Conservation (phyloP, 352 stramenopile genomes). For the Phytophthora citrophthora region DNA sequence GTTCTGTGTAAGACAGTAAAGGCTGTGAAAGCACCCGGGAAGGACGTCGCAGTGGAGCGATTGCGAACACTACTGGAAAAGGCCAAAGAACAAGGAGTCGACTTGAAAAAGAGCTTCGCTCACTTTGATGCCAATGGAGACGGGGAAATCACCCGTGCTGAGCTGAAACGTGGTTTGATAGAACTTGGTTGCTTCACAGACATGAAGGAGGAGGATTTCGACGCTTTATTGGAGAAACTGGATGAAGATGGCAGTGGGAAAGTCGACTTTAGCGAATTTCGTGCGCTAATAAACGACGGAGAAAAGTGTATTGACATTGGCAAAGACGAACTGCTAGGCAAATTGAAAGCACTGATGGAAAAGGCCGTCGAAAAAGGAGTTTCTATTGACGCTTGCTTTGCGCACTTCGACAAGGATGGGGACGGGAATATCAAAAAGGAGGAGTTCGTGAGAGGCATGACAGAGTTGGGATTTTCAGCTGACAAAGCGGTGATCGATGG, state of each 20-base stretch:
- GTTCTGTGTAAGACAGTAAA: slow-evolving; percentile 26
- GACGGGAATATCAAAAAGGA: slow-evolving; percentile 63
- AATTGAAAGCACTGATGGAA: slow-evolving; percentile 52
- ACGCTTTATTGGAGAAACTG: slow-evolving; percentile 50
- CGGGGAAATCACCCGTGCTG: slow-evolving; percentile 55
- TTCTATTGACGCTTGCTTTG: slow-evolving; percentile 65
- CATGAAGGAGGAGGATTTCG: slow-evolving; percentile 45
- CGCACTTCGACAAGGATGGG: slow-evolving; percentile 87
- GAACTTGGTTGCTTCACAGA: slow-evolving; percentile 59
- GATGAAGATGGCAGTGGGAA: slow-evolving; percentile 61
- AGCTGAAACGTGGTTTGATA: slow-evolving; percentile 59
- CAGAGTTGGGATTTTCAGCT: slow-evolving; percentile 51
- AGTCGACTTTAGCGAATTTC: slow-evolving; percentile 68
- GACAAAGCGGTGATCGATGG: slow-evolving; percentile 40
- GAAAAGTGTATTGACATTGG: not conserved
- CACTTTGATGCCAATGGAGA: slow-evolving; percentile 79
- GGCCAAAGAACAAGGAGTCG: slow-evolving; percentile 49
- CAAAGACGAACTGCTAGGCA: slow-evolving; percentile 33
- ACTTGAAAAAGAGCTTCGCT: slow-evolving; percentile 54
- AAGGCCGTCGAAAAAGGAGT: slow-evolving; percentile 56
- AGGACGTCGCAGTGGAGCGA: slow-evolving; percentile 12
- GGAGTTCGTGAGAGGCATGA: slow-evolving; percentile 68
- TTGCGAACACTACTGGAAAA: slow-evolving; percentile 35
- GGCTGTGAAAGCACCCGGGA: not conserved
- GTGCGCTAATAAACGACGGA: slow-evolving; percentile 36